Evolutionary conservation across 495 filamentous ascomycete species (phyloP), one percentile per base, ranked within the genome.

Genomic region (Penicillium taxi): DNA sequence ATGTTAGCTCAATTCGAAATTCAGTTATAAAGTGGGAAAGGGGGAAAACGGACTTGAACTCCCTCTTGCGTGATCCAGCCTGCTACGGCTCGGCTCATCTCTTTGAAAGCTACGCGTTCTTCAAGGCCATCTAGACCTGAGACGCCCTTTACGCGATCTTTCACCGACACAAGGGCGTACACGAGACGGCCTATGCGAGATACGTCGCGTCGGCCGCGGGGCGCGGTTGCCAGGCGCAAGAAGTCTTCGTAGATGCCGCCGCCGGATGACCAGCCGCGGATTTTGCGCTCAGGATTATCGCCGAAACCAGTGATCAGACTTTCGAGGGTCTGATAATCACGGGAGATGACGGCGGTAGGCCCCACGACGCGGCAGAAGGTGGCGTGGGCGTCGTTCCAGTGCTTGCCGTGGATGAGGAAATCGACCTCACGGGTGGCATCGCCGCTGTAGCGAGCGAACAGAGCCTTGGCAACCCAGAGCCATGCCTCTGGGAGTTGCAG

Each of bases 391-490:
- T 90, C 83, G 31, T 74, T 72, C 66, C 78, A 84, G 35, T 84
- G 74, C 30, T 72, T 73, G 6, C 84, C 90, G 33, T 75, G 74
- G 41, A 96, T 72, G 3, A 95, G 74, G 40, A 77, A 85, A 27
- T 80, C 69, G 5, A 86, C 79, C 52, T 94, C 83, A 28, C 70
- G 68, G 13, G 61, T 63, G 14, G 79, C 61, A 50, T 89, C 74
- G 38, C 75, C 71, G 32, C 69, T 74, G 40, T 78, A 70, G 25
- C 86, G 78, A 41, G 84, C 86, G 50, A 84, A 74, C 6, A 93
- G 67, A 4, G 89, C 91, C 63, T 87, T 87, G 18, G 90, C 85
- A 36, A 86, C 77, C 77, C 80, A 89, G 44, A 96, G 72, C 87
- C 86, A 94, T 16, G 65, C 48, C 23, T 68, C 69, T 3, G 87